Evolutionary conservation across 768 basidiomycete species (phyloP).

Genomic region (Pulveroboletus sp.): DNA sequence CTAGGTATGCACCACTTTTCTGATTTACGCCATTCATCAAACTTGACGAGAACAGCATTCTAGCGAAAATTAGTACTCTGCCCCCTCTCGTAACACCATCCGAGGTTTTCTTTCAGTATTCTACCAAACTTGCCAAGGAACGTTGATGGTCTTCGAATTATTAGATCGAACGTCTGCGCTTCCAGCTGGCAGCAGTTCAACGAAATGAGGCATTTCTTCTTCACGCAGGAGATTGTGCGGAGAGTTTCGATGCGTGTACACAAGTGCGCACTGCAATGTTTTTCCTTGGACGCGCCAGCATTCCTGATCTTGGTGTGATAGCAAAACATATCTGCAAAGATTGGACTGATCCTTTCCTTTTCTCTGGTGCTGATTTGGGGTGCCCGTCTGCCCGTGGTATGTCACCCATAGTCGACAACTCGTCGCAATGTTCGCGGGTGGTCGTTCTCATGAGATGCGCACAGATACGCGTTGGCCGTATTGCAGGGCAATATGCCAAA

Average conservation of each 20-base stretch:
- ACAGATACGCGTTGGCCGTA: slow-evolving; percentile 80
- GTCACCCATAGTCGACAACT: slow-evolving; percentile 19
- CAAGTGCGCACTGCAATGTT: slow-evolving; percentile 46
- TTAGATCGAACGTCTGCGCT: slow-evolving; percentile 78
- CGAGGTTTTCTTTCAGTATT: slow-evolving; percentile 58
- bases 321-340: slow-evolving; percentile 85
- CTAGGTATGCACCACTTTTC: slow-evolving; percentile 38
- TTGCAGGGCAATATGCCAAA: slow-evolving; percentile 96
- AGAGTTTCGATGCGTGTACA: slow-evolving; percentile 88
- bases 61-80: slow-evolving; percentile 69
- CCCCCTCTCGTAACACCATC: slow-evolving; percentile 91
- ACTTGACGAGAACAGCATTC: slow-evolving; percentile 46
- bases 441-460: slow-evolving; percentile 4
- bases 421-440: neutral
- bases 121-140: slow-evolving; percentile 17
- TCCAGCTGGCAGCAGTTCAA: slow-evolving; percentile 77
- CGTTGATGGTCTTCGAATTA: slow-evolving; percentile 17
- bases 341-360: slow-evolving; percentile 90
- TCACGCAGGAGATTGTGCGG: slow-evolving; percentile 98
- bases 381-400: slow-evolving; percentile 84
- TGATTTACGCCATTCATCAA: neutral
- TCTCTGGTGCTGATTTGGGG: slow-evolving; percentile 95
- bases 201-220: slow-evolving; percentile 87
- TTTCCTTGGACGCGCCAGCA: slow-evolving; percentile 6
- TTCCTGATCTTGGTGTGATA: slow-evolving; percentile 26